phyloP scores from a whole-genome alignment of 1,284 basidiomycete genomes.

The Rhizoctonia solani region DNA sequence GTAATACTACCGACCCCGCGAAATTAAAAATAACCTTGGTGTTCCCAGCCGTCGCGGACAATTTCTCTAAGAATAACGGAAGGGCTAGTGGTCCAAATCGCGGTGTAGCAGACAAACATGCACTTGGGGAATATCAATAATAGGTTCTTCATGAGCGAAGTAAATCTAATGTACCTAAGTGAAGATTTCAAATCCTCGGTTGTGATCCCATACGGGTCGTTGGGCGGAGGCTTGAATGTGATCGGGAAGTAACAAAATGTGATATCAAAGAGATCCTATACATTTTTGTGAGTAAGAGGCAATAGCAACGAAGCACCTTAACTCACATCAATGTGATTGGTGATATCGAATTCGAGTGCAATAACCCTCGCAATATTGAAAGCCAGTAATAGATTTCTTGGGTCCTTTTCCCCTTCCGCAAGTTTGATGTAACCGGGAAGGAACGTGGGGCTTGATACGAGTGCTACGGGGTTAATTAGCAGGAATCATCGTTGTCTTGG shows the following conservation, averaged over 20 bases:
- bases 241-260: constrained; percentile 99
- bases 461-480: background rate
- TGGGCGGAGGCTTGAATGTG: constrained; percentile 91
- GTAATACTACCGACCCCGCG: background rate
- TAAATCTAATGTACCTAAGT: constrained; percentile 57
- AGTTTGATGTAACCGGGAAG: constrained; percentile 76
- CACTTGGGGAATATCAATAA: background rate
- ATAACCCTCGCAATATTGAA: constrained; percentile 88
- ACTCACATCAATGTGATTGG: constrained; percentile 72
- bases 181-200: constrained; percentile 82
- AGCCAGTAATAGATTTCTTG: constrained; percentile 87
- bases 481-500: background rate
- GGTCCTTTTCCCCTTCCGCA: constrained; percentile 96
- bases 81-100: constrained; percentile 84
- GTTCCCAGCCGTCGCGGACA: constrained; percentile 77
- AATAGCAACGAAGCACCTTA: background rate
- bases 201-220: constrained; percentile 93
- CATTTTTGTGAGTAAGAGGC: background rate
- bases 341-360: constrained; percentile 84
- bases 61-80: constrained; percentile 90
- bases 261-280: constrained; percentile 88
- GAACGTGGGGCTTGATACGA: constrained; percentile 52
- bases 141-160: background rate
- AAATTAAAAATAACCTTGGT: constrained; percentile 67
- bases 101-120: constrained; percentile 78